Evolutionary conservation across 441 rosid genomes (phyloP).

Genomic region (Melastoma candidum): DNA sequence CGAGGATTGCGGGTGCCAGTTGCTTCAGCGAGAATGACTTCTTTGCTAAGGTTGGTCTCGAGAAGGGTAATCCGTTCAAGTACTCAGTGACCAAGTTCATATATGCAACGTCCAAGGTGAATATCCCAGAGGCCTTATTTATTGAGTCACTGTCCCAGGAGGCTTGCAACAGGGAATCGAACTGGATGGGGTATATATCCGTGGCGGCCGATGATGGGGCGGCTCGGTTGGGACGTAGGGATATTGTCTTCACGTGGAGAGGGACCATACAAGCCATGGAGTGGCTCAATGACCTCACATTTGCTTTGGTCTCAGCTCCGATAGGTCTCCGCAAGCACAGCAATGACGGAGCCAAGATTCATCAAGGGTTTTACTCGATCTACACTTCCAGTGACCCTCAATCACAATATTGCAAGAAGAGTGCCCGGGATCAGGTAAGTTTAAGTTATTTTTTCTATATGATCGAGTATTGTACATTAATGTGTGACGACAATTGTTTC

Average conservation of each 20-base stretch:
- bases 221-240: conserved; percentile 60
- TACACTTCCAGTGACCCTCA: conserved; percentile 62
- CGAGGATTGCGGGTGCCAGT: conserved; percentile 39
- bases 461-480: not conserved
- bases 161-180: conserved; percentile 80
- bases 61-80: conserved; percentile 30
- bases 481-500: not conserved
- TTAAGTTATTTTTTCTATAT: not conserved
- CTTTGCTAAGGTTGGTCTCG: conserved; percentile 28
- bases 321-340: conserved; percentile 29
- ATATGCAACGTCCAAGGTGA: conserved; percentile 27
- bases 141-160: conserved; percentile 51
- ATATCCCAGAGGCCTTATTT: conserved; percentile 59
- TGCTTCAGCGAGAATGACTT: conserved; percentile 26
- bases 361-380: conserved; percentile 76
- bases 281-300: conserved; percentile 64
- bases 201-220: conserved; percentile 72
- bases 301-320: conserved; percentile 38
- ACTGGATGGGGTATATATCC: conserved; percentile 81
- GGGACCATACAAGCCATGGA: conserved; percentile 64
- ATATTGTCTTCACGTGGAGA: conserved; percentile 80
- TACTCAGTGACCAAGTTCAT: conserved; percentile 41
- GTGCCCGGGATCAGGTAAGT: conserved; percentile 69
- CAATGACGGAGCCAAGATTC: conserved; percentile 33
- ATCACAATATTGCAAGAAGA: conserved; percentile 45